phyloP scores from a whole-genome alignment of 225 moss, liverwort and hornwort species.

The Antitrichia curtipendula region DNA sequence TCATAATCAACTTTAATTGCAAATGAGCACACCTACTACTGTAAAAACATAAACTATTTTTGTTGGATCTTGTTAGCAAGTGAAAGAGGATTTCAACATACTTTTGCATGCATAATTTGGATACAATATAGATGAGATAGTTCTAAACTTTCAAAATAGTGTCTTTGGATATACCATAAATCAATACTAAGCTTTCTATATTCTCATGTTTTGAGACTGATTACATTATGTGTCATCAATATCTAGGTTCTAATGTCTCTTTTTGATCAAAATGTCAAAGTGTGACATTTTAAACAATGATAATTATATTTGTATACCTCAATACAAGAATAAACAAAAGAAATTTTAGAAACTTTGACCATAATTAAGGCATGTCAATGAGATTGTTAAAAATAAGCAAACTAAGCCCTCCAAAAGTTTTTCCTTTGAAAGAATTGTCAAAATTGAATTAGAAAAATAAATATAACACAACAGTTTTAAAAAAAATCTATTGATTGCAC shows the following conservation, averaged over 20 bases:
- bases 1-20: not conserved
- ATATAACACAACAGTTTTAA: no score
- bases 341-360: not conserved
- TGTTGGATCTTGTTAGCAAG: not conserved
- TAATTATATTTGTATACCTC: not conserved
- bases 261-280: not conserved
- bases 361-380: no score
- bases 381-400: no score
- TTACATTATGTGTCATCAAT: not conserved
- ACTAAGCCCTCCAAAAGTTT: no score
- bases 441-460: no score
- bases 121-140: accelerated
- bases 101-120: not conserved
- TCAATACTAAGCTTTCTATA: not conserved
- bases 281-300: not conserved
- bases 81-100: not conserved
- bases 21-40: accelerated
- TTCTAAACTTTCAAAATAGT: not conserved
- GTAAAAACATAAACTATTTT: not conserved
- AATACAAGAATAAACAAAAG: not conserved
- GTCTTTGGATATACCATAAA: no score
- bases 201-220: not conserved
- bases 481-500: no score
- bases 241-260: not conserved
- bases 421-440: no score